These are phyloP conservation scores for Barnettozyma hawaiiensis DNA, from an alignment of 1,139 yeast genomes.

Conservation along the genomic window DNA sequence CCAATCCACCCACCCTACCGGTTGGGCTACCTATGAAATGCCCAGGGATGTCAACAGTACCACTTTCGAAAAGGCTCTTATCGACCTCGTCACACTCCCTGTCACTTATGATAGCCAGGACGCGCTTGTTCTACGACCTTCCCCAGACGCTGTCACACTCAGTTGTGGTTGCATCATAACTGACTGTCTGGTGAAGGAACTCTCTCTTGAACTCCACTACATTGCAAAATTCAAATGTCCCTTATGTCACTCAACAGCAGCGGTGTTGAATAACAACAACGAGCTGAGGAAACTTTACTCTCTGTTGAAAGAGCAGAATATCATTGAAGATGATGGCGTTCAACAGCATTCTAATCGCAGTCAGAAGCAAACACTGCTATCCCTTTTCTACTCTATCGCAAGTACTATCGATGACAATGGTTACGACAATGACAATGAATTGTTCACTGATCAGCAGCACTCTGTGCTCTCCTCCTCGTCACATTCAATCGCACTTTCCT, in stretches of 20 bases:
- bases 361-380: slow-evolving; percentile 19
- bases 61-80: slow-evolving; percentile 1
- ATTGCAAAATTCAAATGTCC: slow-evolving; percentile 38
- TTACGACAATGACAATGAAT: slow-evolving; percentile 4
- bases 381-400: slow-evolving; percentile 28
- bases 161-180: slow-evolving; percentile 73
- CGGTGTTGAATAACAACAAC: slow-evolving; percentile 39
- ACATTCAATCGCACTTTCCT: slow-evolving; percentile 1
- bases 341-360: background rate
- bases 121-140: background rate
- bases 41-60: slow-evolving; percentile 1
- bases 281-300: slow-evolving; percentile 49
- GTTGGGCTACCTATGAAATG: slow-evolving; percentile 3
- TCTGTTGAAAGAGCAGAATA: slow-evolving; percentile 17
- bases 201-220: slow-evolving; percentile 12
- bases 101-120: background rate
- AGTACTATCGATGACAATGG: slow-evolving; percentile 24
- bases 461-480: slow-evolving; percentile 2
- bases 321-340: slow-evolving; percentile 7
- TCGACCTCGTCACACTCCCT: slow-evolving; percentile 4
- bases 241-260: slow-evolving; percentile 37
- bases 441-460: background rate
- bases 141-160: slow-evolving; percentile 36
- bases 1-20: no score
- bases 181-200: slow-evolving; percentile 34